phyloP scores from a whole-genome alignment of 2,329 filamentous ascomycete species.

The Pseudophaeomoniella oleicola region DNA sequence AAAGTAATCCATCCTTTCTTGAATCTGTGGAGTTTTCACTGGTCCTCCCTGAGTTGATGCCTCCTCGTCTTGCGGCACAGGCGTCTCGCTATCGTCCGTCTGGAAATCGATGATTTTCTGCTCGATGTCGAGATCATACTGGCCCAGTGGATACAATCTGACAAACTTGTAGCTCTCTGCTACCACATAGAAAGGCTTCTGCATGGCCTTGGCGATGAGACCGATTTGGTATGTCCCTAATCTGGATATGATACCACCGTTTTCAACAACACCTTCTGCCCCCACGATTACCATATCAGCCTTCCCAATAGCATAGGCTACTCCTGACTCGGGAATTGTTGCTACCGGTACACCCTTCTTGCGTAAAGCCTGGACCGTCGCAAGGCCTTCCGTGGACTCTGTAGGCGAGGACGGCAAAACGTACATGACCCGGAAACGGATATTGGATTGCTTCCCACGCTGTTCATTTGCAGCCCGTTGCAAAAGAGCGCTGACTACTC shows the following conservation, averaged over 20 bases:
- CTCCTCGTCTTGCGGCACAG: constrained; percentile 10
- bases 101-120: constrained; percentile 65
- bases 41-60: constrained; percentile 4
- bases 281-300: constrained; percentile 51
- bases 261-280: constrained; percentile 78
- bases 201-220: constrained; percentile 56
- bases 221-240: constrained; percentile 82
- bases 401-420: constrained; percentile 35
- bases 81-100: constrained; percentile 33
- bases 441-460: constrained; percentile 26
- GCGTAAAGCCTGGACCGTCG: constrained; percentile 57
- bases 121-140: constrained; percentile 66
- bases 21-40: not conserved
- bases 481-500: constrained; percentile 69
- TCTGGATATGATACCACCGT: constrained; percentile 80
- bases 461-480: constrained; percentile 53
- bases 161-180: constrained; percentile 97
- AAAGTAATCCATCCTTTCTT: constrained; percentile 1
- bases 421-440: constrained; percentile 74
- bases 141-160: constrained; percentile 65
- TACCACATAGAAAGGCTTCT: constrained; percentile 76
- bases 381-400: constrained; percentile 41
- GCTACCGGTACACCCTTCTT: constrained; percentile 68
- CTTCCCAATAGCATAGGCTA: constrained; percentile 64
- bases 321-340: constrained; percentile 59